A percentile compares a stretch with the other conserved stretches of the same genome.
Conservation (phyloP, 2,329 filamentous ascomycete species). For the Cryoendolithus antarcticus region DNA sequence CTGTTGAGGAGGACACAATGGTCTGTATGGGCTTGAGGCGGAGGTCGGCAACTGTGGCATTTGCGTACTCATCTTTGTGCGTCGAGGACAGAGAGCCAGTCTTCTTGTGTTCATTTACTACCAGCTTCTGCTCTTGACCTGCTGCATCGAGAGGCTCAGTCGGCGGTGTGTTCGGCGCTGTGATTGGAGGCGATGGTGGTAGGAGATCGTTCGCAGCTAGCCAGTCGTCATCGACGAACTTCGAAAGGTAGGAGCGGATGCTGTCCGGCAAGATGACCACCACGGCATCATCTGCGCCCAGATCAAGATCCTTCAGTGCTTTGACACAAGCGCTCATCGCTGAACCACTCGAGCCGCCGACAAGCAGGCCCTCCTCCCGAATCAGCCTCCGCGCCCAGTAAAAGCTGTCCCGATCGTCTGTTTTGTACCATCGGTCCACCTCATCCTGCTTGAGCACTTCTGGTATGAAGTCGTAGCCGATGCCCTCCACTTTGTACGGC, state of each 20-base stretch:
- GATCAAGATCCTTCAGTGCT: slow-evolving; percentile 62
- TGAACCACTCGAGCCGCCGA: slow-evolving; percentile 86
- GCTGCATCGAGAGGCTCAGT: slow-evolving; percentile 17
- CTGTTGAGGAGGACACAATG: slow-evolving; percentile 56
- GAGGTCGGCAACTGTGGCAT: slow-evolving; percentile 68
- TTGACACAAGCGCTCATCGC: slow-evolving; percentile 72
- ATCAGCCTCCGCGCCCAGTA: slow-evolving; percentile 81
- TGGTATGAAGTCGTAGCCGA: slow-evolving; percentile 96
- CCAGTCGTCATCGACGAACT: slow-evolving; percentile 99
- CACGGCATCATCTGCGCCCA: slow-evolving; percentile 72
- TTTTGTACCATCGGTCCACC: slow-evolving; percentile 98
- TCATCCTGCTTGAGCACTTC: slow-evolving; percentile 71
- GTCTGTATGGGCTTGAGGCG: slow-evolving; percentile 90
- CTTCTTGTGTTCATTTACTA: slow-evolving; percentile 7
- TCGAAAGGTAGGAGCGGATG: slow-evolving; percentile 93
- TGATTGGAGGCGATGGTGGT: slow-evolving; percentile 43
- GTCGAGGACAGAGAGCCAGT: slow-evolving; percentile 16
- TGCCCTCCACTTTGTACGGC: slow-evolving; percentile 94
- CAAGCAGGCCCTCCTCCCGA: slow-evolving; percentile 82
- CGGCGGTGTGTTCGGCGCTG: slow-evolving; percentile 23
- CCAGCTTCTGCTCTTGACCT: slow-evolving; percentile 14
- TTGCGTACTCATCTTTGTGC: slow-evolving; percentile 56
- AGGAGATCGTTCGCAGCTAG: slow-evolving; percentile 91
- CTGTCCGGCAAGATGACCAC: slow-evolving; percentile 91
- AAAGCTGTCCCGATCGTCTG: slow-evolving; percentile 84